phyloP scores from a whole-genome alignment of 1,139 yeast species.

The Protomyces arabidopsidicola region DNA sequence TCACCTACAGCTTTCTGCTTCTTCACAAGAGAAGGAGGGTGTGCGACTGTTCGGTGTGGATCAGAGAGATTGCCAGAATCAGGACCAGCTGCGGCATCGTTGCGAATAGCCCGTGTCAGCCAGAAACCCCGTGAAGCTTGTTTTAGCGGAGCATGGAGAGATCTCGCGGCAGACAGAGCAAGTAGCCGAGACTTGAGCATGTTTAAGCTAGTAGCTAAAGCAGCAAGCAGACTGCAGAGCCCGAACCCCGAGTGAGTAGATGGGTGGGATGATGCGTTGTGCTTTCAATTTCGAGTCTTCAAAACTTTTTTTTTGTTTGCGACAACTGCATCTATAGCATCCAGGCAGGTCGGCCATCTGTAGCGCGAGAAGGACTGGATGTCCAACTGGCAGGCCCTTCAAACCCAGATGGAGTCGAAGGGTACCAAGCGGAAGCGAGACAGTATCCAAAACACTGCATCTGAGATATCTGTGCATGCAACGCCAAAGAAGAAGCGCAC shows the following conservation, averaged over 20 bases:
- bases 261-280: background rate
- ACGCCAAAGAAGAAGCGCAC: constrained; percentile 16
- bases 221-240: too few species aligned
- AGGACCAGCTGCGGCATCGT: background rate
- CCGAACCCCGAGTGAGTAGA: too few species aligned
- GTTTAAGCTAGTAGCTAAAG: background rate
- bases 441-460: background rate
- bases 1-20: background rate
- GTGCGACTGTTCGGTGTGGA: constrained; percentile 12
- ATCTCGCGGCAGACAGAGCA: too few species aligned
- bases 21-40: background rate
- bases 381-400: constrained; percentile 24
- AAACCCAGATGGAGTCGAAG: background rate
- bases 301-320: background rate
- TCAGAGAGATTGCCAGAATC: constrained; percentile 12
- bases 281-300: background rate
- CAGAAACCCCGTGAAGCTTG: too few species aligned
- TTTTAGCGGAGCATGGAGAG: too few species aligned
- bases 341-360: too few species aligned
- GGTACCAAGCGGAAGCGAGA: background rate
- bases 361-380: background rate
- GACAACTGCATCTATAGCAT: background rate
- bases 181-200: background rate
- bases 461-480: background rate
- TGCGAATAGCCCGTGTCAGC: background rate